These are phyloP conservation scores for Nakazawaea ernobii DNA, from an alignment of 805 yeast species.

Conservation along the genomic window DNA sequence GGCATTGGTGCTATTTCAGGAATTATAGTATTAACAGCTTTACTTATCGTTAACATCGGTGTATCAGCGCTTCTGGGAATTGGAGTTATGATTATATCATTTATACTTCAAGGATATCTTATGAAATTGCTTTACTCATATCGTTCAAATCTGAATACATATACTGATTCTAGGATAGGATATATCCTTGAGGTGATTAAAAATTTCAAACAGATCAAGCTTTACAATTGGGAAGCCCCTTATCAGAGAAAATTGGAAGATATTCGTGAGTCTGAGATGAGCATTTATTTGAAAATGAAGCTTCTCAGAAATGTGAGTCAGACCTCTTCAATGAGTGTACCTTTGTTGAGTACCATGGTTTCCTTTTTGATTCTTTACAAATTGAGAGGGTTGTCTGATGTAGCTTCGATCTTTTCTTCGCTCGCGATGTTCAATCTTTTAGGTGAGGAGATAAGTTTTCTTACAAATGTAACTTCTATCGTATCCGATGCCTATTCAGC, in stretches of 20 bases:
- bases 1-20: constrained; percentile 37
- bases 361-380: constrained; percentile 35
- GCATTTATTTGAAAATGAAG: constrained; percentile 45
- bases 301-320: constrained; percentile 54
- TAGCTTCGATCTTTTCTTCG: constrained; percentile 67
- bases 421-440: constrained; percentile 60
- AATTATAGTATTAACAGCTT: constrained; percentile 40
- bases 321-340: constrained; percentile 63
- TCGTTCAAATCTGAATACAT: constrained; percentile 29
- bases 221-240: constrained; percentile 41
- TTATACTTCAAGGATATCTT: constrained; percentile 26
- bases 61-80: constrained; percentile 50
- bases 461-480: constrained; percentile 63
- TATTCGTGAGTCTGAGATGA: constrained; percentile 35
- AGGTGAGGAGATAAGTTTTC: constrained; percentile 53
- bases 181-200: constrained; percentile 35
- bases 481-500: constrained; percentile 52
- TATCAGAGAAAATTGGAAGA: constrained; percentile 29
- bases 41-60: constrained; percentile 65
- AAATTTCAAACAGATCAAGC: constrained; percentile 37
- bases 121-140: constrained; percentile 29
- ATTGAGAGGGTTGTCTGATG: constrained; percentile 30
- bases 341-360: constrained; percentile 66
- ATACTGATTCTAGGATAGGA: constrained; percentile 35
- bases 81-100: constrained; percentile 31